Percentiles rank a stretch among this genome's conserved stretches.
These are phyloP conservation scores for Populus nigra DNA, from an alignment of 345 rosid species.

Conservation along the genomic window DNA sequence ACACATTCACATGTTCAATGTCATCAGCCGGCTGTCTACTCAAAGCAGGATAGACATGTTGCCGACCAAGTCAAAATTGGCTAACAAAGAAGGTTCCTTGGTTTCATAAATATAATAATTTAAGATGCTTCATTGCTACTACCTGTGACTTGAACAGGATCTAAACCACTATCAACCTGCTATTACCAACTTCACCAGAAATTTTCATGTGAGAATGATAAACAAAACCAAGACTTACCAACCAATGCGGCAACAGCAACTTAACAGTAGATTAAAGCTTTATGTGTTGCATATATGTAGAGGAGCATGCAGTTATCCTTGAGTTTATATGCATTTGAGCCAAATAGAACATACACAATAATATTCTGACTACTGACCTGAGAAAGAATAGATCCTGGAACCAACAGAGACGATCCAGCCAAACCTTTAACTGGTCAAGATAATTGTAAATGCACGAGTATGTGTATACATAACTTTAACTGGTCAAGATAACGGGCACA, in stretches of 20 bases:
- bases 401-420: background rate
- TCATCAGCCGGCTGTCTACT: background rate
- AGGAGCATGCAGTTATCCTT: background rate
- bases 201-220: constrained; percentile 1
- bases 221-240: background rate
- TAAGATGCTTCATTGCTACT: background rate
- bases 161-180: constrained; percentile 11
- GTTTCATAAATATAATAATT: background rate
- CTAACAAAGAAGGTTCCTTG: constrained; percentile 2
- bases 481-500: background rate
- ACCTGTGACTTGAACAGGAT: background rate
- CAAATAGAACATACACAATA: background rate
- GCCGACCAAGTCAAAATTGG: constrained; percentile 24
- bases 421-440: background rate
- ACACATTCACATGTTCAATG: background rate
- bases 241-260: background rate
- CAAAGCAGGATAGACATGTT: background rate
- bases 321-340: background rate
- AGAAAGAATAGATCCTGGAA: background rate
- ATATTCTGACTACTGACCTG: background rate
- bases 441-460: background rate
- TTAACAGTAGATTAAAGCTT: too few species aligned
- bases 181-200: constrained; percentile 7
- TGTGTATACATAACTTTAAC: background rate
- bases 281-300: background rate